Conservation (phyloP, 805 yeast species). For the Candida xyloterini region DNA sequence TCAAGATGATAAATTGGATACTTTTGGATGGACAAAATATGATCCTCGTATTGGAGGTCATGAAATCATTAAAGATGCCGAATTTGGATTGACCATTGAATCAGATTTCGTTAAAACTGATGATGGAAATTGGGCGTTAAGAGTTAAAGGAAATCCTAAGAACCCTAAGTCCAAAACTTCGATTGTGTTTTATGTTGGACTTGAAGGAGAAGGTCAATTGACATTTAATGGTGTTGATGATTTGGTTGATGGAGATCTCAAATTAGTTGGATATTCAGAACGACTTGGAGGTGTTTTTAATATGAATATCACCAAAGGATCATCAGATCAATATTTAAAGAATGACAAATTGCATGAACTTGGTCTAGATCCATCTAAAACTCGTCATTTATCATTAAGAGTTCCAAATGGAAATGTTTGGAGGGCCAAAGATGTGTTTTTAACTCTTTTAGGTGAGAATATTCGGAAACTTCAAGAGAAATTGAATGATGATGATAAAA, state of each 20-base stretch:
- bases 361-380: conserved; percentile 51
- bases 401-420: conserved; percentile 73
- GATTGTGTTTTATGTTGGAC: conserved; percentile 72
- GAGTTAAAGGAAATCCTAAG: conserved; percentile 64
- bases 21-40: conserved; percentile 82
- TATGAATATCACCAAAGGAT: conserved; percentile 55
- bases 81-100: conserved; percentile 56
- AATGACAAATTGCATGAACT: conserved; percentile 32
- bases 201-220: conserved; percentile 60
- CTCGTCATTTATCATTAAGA: conserved; percentile 65
- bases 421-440: conserved; percentile 75
- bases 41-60: conserved; percentile 88
- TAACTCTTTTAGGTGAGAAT: conserved; percentile 67
- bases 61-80: conserved; percentile 68
- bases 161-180: conserved; percentile 52
- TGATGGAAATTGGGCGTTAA: conserved; percentile 78
- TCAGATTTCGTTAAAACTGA: conserved; percentile 76
- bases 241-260: conserved; percentile 36
- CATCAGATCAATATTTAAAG: conserved; percentile 42
- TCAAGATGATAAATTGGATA: conserved; percentile 63
- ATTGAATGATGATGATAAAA: conserved; percentile 1
- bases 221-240: conserved; percentile 38
- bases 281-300: conserved; percentile 65
- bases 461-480: conserved; percentile 41
- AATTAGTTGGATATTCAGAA: conserved; percentile 50